Evolutionary conservation across 2,329 filamentous ascomycete species (phyloP).

Genomic region (Botrytis aclada): DNA sequence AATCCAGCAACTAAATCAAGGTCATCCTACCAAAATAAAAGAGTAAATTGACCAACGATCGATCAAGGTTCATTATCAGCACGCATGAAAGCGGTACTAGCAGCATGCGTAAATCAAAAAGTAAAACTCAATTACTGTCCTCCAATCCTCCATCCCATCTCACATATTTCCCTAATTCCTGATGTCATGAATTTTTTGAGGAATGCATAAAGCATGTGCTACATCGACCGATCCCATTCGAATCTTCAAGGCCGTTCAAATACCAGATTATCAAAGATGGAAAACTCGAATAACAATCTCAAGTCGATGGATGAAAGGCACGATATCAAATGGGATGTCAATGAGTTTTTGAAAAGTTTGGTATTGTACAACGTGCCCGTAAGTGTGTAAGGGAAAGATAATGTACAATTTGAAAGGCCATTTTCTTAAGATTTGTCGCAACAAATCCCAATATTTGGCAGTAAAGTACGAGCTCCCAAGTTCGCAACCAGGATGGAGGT

Average conservation of each 20-base stretch:
- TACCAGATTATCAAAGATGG: background rate
- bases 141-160: background rate
- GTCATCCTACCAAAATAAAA: constrained; percentile 2
- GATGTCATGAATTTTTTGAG: background rate
- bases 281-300: background rate
- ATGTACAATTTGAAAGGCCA: constrained; percentile 23
- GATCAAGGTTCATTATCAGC: background rate
- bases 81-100: background rate
- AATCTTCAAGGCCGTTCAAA: background rate
- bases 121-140: background rate
- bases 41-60: background rate
- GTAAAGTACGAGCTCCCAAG: background rate
- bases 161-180: background rate
- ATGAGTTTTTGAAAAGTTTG: background rate
- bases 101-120: constrained; percentile 12
- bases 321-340: background rate
- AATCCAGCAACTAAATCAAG: constrained; percentile 6
- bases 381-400: constrained; percentile 21
- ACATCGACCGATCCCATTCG: background rate
- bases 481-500: background rate
- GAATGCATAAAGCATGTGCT: background rate
- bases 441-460: background rate
- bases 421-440: background rate
- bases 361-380: constrained; percentile 28
- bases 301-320: background rate